A percentile compares a stretch with the other conserved stretches of the same genome.
Evolutionary conservation across 2,329 filamentous ascomycete species (phyloP).

Genomic region (Colletotrichum gigasporum): DNA sequence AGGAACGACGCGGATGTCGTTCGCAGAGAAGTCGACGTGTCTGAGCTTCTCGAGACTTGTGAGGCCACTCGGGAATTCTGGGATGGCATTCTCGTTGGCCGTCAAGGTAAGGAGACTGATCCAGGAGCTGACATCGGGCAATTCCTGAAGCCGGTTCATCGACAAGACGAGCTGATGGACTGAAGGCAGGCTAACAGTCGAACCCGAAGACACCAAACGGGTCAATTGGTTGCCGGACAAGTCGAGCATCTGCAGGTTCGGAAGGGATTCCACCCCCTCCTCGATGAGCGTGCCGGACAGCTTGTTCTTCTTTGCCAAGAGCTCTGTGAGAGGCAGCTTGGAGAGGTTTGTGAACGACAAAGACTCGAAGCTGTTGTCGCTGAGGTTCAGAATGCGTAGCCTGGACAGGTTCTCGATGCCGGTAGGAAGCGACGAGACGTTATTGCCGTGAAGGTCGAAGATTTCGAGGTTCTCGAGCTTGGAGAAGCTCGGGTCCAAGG

Average conservation of each 20-base stretch:
- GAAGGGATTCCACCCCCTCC: slow-evolving; percentile 64
- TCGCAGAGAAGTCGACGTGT: slow-evolving; percentile 84
- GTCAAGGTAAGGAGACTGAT: slow-evolving; percentile 75
- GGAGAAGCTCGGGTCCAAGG: slow-evolving; percentile 70
- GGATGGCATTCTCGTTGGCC: slow-evolving; percentile 84
- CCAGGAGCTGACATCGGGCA: slow-evolving; percentile 83
- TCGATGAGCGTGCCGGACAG: slow-evolving; percentile 78
- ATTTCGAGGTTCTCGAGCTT: slow-evolving; percentile 77
- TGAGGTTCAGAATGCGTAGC: slow-evolving; percentile 81
- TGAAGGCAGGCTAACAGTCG: slow-evolving; percentile 71
- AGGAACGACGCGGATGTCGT: slow-evolving; percentile 81
- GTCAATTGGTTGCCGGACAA: slow-evolving; percentile 79
- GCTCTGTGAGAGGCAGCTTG: slow-evolving; percentile 75
- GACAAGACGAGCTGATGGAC: slow-evolving; percentile 81
- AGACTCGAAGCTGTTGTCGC: slow-evolving; percentile 78
- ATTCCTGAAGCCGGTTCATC: slow-evolving; percentile 77
- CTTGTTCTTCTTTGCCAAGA: slow-evolving; percentile 81
- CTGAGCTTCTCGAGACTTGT: slow-evolving; percentile 72
- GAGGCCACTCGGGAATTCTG: slow-evolving; percentile 80
- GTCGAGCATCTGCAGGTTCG: slow-evolving; percentile 78
- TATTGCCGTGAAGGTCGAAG: slow-evolving; percentile 84
- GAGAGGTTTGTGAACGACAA: slow-evolving; percentile 77
- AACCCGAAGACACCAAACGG: slow-evolving; percentile 54
- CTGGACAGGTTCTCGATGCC: slow-evolving; percentile 72
- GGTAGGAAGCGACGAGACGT: slow-evolving; percentile 75